These are phyloP conservation scores for Theobroma grandiflorum DNA, from an alignment of 441 rosid genomes.

Conservation along the genomic window DNA sequence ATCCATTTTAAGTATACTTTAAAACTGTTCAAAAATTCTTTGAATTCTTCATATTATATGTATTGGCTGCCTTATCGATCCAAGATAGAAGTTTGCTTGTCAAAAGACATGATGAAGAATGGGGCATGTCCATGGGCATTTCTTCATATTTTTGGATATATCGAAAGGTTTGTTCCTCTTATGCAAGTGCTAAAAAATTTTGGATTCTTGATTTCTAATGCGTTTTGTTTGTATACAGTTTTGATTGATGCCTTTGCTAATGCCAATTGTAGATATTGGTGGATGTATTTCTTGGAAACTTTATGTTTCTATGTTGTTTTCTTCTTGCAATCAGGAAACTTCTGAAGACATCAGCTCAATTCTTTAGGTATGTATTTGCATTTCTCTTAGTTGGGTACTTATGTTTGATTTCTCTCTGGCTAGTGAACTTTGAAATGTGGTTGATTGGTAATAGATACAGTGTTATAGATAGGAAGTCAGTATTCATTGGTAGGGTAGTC, in stretches of 20 bases:
- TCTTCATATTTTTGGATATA: slow-evolving; percentile 44
- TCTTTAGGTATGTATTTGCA: slow-evolving; percentile 52
- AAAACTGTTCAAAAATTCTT: slow-evolving; percentile 10
- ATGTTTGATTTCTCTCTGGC: not conserved
- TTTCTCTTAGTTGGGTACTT: not conserved
- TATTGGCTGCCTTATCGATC: slow-evolving; percentile 47
- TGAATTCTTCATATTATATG: not conserved
- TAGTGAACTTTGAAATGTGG: not conserved
- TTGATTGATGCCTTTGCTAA: slow-evolving; percentile 15
- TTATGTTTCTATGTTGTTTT: slow-evolving; percentile 57
- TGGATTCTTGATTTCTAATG: not conserved
- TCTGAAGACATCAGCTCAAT: slow-evolving; percentile 40
- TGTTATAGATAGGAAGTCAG: not conserved
- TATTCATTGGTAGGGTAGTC: not conserved
- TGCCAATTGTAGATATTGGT: slow-evolving; percentile 50
- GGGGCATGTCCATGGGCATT: slow-evolving; percentile 44
- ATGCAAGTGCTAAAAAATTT: not conserved
- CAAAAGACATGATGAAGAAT: slow-evolving; percentile 47
- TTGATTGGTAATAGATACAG: not conserved
- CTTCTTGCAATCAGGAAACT: slow-evolving; percentile 51
- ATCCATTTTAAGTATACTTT: slow-evolving; percentile 48
- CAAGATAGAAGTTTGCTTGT: slow-evolving; percentile 69
- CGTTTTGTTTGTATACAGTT: slow-evolving; percentile 21
- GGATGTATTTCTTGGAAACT: slow-evolving; percentile 61
- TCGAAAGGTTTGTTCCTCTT: slow-evolving; percentile 45